Evolutionary conservation across 2,329 filamentous ascomycete genomes (phyloP).

Genomic region (Fusarium solani-melongenae): DNA sequence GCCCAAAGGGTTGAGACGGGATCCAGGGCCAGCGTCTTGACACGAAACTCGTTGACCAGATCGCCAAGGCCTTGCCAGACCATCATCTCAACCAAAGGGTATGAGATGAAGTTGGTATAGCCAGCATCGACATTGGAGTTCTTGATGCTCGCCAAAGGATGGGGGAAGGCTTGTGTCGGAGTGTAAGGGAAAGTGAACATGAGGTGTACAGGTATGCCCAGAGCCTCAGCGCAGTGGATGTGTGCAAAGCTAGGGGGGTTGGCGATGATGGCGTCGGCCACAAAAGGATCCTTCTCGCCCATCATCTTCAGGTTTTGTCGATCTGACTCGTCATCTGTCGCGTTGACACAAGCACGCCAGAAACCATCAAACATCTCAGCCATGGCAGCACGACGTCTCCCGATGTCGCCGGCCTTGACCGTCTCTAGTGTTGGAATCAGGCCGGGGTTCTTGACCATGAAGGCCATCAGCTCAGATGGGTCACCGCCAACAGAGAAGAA

Average conservation of each 20-base stretch:
- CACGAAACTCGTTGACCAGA: conserved; percentile 79
- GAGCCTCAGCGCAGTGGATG: conserved; percentile 80
- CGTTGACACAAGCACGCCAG: conserved; percentile 81
- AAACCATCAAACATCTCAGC: conserved; percentile 86
- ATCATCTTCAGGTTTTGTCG: conserved; percentile 72
- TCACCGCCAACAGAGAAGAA: conserved; percentile 86
- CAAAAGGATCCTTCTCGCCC: conserved; percentile 69
- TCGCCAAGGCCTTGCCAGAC: conserved; percentile 91
- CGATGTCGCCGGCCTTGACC: conserved; percentile 79
- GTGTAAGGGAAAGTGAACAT: conserved; percentile 93
- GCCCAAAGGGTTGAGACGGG: conserved; percentile 83
- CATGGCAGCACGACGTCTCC: conserved; percentile 74
- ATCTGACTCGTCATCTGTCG: conserved; percentile 73
- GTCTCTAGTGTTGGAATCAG: conserved; percentile 80
- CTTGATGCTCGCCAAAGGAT: conserved; percentile 81
- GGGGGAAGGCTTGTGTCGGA: conserved; percentile 79
- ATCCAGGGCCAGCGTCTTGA: conserved; percentile 75
- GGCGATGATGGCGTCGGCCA: conserved; percentile 85
- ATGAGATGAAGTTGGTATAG: conserved; percentile 84
- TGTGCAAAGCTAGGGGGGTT: conserved; percentile 85
- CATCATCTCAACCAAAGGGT: conserved; percentile 85
- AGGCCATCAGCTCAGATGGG: conserved; percentile 84
- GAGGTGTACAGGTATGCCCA: conserved; percentile 81
- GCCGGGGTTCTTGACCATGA: conserved; percentile 88
- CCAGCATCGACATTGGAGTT: conserved; percentile 76